phyloP scores from a whole-genome alignment of 495 filamentous ascomycete genomes.

The Neurospora sp. region DNA sequence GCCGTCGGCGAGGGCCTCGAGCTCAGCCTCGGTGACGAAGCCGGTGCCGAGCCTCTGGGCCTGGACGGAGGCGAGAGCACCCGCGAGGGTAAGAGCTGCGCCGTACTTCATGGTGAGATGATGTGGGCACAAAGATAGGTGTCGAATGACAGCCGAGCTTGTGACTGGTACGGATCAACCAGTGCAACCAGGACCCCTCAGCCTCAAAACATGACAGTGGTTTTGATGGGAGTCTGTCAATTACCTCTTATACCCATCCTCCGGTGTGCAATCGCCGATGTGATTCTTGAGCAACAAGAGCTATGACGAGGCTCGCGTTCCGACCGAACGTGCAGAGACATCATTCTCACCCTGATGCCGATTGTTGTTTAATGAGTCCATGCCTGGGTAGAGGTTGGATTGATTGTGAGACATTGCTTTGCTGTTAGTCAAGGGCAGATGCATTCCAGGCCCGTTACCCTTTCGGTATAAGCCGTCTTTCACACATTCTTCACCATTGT shows the following conservation, averaged over 20 bases:
- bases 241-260: background rate
- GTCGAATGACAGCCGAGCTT: background rate
- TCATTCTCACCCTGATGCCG: background rate
- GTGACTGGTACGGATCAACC: background rate
- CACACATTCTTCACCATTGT: background rate
- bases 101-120: background rate
- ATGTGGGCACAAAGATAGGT: background rate
- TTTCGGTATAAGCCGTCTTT: background rate
- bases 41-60: background rate
- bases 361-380: background rate
- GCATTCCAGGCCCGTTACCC: background rate
- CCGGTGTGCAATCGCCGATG: background rate
- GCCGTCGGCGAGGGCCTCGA: background rate
- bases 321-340: background rate
- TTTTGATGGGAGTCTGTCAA: background rate
- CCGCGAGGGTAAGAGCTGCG: background rate
- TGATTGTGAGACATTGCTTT: background rate
- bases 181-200: background rate
- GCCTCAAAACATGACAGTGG: background rate
- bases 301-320: background rate
- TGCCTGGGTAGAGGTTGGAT: background rate
- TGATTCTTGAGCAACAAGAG: background rate
- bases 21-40: background rate
- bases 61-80: background rate
- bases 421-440: background rate